Conservation (phyloP, 768 basidiomycete species). For the Kwoniella pini region DNA sequence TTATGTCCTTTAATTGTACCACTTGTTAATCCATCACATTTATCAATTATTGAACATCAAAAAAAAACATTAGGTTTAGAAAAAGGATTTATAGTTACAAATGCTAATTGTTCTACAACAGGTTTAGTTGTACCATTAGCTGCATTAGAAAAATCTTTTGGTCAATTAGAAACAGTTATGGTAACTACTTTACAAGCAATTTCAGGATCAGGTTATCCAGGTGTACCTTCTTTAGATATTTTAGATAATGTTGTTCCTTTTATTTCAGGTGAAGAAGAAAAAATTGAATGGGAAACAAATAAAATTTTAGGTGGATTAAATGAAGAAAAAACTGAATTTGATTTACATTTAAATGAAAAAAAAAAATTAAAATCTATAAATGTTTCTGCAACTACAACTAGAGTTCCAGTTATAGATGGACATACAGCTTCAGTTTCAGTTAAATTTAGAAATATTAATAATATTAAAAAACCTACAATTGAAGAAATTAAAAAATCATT, state of each 20-base stretch:
- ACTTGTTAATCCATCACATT: constrained; percentile 84
- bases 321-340: constrained; percentile 66
- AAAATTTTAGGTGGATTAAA: constrained; percentile 89
- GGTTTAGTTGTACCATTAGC: constrained; percentile 58
- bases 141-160: constrained; percentile 64
- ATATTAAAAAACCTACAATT: constrained; percentile 79
- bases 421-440: constrained; percentile 89
- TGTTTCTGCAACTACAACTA: constrained; percentile 88
- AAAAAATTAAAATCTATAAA: constrained; percentile 66
- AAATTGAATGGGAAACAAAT: constrained; percentile 97
- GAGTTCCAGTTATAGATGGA: constrained; percentile 93
- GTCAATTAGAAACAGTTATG: constrained; percentile 86
- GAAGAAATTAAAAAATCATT: constrained; percentile 86
- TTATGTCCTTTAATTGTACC: constrained; percentile 93
- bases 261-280: constrained; percentile 88
- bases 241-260: constrained; percentile 94
- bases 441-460: constrained; percentile 72
- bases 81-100: constrained; percentile 90
- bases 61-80: constrained; percentile 65
- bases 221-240: constrained; percentile 83
- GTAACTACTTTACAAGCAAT: constrained; percentile 98
- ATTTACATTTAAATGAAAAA: constrained; percentile 70
- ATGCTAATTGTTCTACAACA: constrained; percentile 97
- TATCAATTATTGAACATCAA: constrained; percentile 82
- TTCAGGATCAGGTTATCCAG: constrained; percentile 97